A percentile compares a stretch with the other conserved stretches of the same genome.
Conservation (phyloP, 305 asterid species). For the Ajuga reptans region DNA sequence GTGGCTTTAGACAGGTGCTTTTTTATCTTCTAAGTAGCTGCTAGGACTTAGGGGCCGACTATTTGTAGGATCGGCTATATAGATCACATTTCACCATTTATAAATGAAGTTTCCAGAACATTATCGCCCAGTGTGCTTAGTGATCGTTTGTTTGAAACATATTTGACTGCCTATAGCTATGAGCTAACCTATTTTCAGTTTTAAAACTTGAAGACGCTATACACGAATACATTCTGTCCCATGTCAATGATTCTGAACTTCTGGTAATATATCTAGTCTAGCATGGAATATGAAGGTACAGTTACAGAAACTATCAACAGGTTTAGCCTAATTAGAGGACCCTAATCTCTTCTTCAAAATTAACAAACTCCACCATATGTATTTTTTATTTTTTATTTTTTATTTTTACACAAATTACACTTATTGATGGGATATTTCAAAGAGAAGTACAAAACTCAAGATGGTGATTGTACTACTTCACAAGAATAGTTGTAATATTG, state of each 20-base stretch:
- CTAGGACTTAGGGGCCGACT: not conserved
- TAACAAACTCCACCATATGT: too few species aligned
- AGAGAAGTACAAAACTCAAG: too few species aligned
- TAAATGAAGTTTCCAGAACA: not conserved
- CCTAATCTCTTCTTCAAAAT: too few species aligned
- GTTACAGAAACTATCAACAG: too few species aligned
- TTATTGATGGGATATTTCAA: too few species aligned
- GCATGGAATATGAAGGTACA: not conserved
- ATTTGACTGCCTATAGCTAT: not conserved
- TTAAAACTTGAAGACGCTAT: not conserved
- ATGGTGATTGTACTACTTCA: too few species aligned
- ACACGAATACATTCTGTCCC: not conserved
- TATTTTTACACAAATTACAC: too few species aligned
- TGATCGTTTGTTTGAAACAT: not conserved
- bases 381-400: too few species aligned
- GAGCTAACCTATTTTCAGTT: not conserved
- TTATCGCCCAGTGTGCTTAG: not conserved
- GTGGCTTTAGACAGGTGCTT: constrained; percentile 63
- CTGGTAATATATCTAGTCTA: not conserved
- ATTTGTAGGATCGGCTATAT: not conserved
- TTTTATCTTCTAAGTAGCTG: not conserved
- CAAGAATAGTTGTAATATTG: too few species aligned
- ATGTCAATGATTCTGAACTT: not conserved
- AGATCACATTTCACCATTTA: not conserved
- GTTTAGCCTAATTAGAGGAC: too few species aligned